Evolutionary conservation across 768 basidiomycete genomes (phyloP).

Genomic region (Leccinum incarnatum): DNA sequence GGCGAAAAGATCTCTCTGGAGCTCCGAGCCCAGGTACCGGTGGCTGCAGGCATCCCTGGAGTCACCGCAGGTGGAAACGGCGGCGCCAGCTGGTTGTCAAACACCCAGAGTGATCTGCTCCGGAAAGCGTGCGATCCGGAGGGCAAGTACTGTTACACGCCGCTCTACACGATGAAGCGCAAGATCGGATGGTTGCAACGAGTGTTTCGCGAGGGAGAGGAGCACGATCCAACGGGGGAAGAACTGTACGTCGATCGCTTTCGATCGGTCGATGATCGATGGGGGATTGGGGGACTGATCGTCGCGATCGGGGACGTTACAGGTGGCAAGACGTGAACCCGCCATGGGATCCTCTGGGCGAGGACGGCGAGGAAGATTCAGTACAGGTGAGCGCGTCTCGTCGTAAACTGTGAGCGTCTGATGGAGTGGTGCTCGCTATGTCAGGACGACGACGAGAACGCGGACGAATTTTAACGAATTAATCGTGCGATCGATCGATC

Average conservation of each 20-base stretch:
- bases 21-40: conserved; percentile 13
- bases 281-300: neutral
- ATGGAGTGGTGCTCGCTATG: neutral
- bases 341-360: conserved; percentile 26
- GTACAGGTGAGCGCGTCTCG: conserved; percentile 5
- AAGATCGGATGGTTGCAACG: neutral
- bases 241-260: conserved; percentile 14
- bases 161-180: conserved; percentile 27
- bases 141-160: conserved; percentile 26
- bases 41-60: conserved; percentile 5
- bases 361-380: conserved; percentile 25
- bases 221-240: neutral
- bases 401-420: neutral
- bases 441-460: neutral
- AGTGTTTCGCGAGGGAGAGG: conserved; percentile 11
- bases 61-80: conserved; percentile 12
- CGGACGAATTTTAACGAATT: neutral
- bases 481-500: too few species aligned
- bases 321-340: conserved; percentile 22
- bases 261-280: neutral
- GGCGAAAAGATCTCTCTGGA: conserved; percentile 27
- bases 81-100: conserved; percentile 22
- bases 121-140: conserved; percentile 22
- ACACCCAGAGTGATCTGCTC: conserved; percentile 17
- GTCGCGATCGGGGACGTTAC: neutral